Conservation (phyloP, 2,329 filamentous ascomycete species). For the Neocucurbitaria cava region DNA sequence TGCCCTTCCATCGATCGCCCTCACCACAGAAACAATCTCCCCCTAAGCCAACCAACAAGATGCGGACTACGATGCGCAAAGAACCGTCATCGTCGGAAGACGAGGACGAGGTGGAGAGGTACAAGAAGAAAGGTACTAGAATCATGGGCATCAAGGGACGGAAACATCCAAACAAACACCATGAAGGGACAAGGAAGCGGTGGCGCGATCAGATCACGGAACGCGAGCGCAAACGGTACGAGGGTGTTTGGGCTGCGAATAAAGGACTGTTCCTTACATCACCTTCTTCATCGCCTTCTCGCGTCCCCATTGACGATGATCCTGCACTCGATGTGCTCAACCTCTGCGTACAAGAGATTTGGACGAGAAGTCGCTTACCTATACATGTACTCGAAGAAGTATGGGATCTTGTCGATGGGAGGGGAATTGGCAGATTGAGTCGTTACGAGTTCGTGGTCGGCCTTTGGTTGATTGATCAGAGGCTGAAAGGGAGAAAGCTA, state of each 20-base stretch:
- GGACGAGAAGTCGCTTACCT: slow-evolving; percentile 72
- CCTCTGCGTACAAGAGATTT: slow-evolving; percentile 77
- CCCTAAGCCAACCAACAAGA: slow-evolving; percentile 55
- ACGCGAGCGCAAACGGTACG: slow-evolving; percentile 78
- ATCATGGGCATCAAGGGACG: slow-evolving; percentile 52
- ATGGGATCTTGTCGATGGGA: slow-evolving; percentile 75
- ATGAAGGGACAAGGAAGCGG: slow-evolving; percentile 75
- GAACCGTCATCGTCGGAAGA: slow-evolving; percentile 49
- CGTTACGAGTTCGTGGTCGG: slow-evolving; percentile 82
- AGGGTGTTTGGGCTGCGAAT: slow-evolving; percentile 85
- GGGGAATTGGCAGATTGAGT: slow-evolving; percentile 62
- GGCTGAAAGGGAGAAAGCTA: slow-evolving; percentile 79
- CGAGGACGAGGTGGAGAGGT: slow-evolving; percentile 64
- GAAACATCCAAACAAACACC: slow-evolving; percentile 73
- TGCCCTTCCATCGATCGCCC: slow-evolving; percentile 47
- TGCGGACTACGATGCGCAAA: slow-evolving; percentile 72
- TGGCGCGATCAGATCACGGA: slow-evolving; percentile 79
- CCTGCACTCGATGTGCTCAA: slow-evolving; percentile 66
- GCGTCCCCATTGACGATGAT: slow-evolving; percentile 21
- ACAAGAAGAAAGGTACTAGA: slow-evolving; percentile 64
- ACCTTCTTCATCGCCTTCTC: slow-evolving; percentile 5
- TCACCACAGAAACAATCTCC: slow-evolving; percentile 48
- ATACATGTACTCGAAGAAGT: slow-evolving; percentile 74
- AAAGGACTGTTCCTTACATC: slow-evolving; percentile 60
- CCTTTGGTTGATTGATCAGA: slow-evolving; percentile 82